Conservation (phyloP, 768 basidiomycete species). For the Dioszegia crocea region DNA sequence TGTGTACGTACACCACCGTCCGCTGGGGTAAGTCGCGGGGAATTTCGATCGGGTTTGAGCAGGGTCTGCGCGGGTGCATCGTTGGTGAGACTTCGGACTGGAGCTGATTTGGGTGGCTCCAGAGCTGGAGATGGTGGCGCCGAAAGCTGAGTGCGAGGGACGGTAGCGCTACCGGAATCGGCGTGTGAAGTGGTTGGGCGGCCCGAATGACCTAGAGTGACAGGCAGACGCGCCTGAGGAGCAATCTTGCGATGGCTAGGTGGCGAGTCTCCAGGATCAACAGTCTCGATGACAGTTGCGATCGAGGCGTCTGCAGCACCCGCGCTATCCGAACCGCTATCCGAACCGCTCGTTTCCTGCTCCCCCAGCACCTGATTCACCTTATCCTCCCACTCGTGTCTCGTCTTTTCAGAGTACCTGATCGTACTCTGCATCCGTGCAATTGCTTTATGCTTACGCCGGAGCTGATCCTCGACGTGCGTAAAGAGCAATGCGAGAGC, state of each 20-base stretch:
- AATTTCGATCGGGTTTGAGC: slow-evolving; percentile 54
- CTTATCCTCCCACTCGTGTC: slow-evolving; percentile 93
- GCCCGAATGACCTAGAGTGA: slow-evolving; percentile 39
- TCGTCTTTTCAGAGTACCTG: slow-evolving; percentile 90
- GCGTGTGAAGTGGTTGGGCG: not conserved
- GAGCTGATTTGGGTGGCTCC: slow-evolving; percentile 8
- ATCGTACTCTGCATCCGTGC: slow-evolving; percentile 96
- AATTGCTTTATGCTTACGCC: slow-evolving; percentile 90
- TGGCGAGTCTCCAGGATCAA: slow-evolving; percentile 23
- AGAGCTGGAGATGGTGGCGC: not conserved
- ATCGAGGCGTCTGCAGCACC: not conserved
- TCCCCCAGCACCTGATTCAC: slow-evolving; percentile 66
- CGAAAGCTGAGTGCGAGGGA: slow-evolving; percentile 9
- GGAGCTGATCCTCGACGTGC: slow-evolving; percentile 82
- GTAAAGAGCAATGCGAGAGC: slow-evolving; percentile 76
- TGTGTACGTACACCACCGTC: slow-evolving; percentile 12
- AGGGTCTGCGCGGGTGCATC: slow-evolving; percentile 31
- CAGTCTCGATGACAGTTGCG: slow-evolving; percentile 41
- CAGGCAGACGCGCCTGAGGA: slow-evolving; percentile 42
- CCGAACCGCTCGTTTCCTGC: slow-evolving; percentile 58
- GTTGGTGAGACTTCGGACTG: slow-evolving; percentile 51
- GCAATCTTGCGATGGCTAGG: slow-evolving; percentile 42
- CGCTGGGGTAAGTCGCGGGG: not conserved
- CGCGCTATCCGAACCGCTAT: slow-evolving; percentile 47
- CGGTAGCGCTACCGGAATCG: slow-evolving; percentile 1